These are phyloP conservation scores for Glutinoglossum americanum DNA, from an alignment of 495 filamentous ascomycete species.

Conservation along the genomic window DNA sequence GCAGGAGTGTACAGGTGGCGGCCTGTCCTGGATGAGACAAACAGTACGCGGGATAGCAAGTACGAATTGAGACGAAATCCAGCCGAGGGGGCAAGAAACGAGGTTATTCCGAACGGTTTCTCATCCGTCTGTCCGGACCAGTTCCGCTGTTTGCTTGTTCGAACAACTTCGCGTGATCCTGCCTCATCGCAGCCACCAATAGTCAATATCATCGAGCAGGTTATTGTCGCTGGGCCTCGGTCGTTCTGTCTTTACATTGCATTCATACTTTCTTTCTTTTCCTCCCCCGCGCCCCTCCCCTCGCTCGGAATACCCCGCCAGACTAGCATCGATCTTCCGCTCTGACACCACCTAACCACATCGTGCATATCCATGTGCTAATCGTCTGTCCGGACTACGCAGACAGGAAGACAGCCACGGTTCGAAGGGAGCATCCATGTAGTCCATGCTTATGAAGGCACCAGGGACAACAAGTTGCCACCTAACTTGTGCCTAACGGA, in stretches of 20 bases:
- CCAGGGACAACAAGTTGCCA: background rate
- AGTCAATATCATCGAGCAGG: background rate
- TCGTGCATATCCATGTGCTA: background rate
- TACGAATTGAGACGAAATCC: background rate
- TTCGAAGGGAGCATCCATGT: background rate
- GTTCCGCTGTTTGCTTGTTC: background rate
- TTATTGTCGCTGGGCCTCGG: background rate
- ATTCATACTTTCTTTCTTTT: background rate
- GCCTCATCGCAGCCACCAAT: background rate
- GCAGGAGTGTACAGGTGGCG: background rate
- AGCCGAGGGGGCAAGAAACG: background rate
- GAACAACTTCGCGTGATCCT: background rate
- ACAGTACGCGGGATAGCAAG: background rate
- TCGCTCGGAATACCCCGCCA: background rate
- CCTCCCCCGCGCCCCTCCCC: background rate
- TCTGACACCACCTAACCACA: background rate
- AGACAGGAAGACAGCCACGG: background rate
- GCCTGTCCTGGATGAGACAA: background rate
- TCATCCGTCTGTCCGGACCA: background rate
- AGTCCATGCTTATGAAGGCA: background rate
- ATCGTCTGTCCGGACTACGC: background rate
- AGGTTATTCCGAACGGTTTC: background rate
- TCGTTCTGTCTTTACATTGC: background rate
- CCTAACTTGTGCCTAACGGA: background rate
- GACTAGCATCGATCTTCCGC: background rate